Conservation (phyloP, 306 rosid genomes). For the Dalbergia oliveri region DNA sequence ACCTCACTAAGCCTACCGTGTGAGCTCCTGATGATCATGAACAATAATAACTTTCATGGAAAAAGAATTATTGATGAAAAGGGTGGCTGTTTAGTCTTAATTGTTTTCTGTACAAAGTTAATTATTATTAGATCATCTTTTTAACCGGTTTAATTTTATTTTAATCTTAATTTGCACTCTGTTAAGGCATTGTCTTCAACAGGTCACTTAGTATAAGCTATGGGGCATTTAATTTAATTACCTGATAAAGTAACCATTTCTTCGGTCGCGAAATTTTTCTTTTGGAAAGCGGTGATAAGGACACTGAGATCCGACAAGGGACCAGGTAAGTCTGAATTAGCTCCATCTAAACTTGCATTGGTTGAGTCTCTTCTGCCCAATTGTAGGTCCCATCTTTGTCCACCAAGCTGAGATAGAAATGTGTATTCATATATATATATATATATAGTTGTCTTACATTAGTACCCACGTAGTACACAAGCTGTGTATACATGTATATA, state of each 20-base stretch:
- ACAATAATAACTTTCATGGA: not conserved
- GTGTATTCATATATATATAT: not conserved
- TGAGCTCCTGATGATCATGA: slow-evolving; percentile 45
- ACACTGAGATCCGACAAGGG: slow-evolving; percentile 52
- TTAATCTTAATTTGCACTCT: not conserved
- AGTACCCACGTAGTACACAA: not conserved
- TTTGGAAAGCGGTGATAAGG: slow-evolving; percentile 51
- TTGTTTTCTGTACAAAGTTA: not conserved
- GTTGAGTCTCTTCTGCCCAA: slow-evolving; percentile 69
- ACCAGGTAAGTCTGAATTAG: slow-evolving; percentile 58
- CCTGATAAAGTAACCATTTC: slow-evolving; percentile 67
- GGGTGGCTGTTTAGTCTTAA: not conserved
- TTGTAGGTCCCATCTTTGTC: slow-evolving; percentile 51
- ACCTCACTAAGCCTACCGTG: slow-evolving; percentile 51
- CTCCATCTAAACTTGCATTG: slow-evolving; percentile 50
- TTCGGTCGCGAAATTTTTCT: slow-evolving; percentile 43
- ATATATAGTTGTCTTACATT: not conserved
- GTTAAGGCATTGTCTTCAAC: not conserved
- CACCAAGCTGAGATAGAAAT: slow-evolving; percentile 41
- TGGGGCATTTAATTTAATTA: not conserved
- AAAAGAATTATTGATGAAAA: not conserved
- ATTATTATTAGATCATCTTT: not conserved
- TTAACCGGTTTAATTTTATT: not conserved
- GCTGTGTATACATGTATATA: not conserved
- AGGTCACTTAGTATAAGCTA: no score